phyloP scores from a whole-genome alignment of 495 filamentous ascomycete species.

The Xylaria bambusicola region DNA sequence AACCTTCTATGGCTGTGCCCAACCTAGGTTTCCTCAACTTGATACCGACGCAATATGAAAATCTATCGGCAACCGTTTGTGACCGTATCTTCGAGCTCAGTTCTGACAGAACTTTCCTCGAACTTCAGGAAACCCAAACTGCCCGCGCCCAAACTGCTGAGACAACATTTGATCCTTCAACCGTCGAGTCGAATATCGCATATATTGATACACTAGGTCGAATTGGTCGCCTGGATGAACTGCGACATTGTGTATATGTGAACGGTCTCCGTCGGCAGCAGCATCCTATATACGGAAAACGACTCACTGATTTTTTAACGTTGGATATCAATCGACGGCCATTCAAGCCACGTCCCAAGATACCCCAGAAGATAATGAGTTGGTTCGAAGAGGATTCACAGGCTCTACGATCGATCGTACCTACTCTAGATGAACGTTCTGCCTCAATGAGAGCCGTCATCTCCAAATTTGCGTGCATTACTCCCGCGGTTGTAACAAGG shows the following conservation, averaged over 20 bases:
- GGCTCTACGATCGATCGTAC: slow-evolving; percentile 70
- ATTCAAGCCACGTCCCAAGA: slow-evolving; percentile 54
- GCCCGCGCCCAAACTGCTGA: slow-evolving; percentile 60
- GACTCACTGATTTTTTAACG: slow-evolving; percentile 69
- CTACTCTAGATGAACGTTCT: slow-evolving; percentile 71
- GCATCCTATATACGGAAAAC: slow-evolving; percentile 76
- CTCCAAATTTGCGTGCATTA: slow-evolving; percentile 86
- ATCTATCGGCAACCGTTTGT: slow-evolving; percentile 60
- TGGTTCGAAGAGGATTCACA: slow-evolving; percentile 75
- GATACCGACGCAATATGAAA: slow-evolving; percentile 70
- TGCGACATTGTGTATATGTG: slow-evolving; percentile 78
- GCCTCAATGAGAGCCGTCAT: slow-evolving; percentile 71
- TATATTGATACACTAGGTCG: slow-evolving; percentile 72
- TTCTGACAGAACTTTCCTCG: slow-evolving; percentile 61
- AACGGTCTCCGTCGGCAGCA: slow-evolving; percentile 80
- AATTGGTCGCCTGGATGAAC: slow-evolving; percentile 72
- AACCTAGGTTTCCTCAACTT: slow-evolving; percentile 82
- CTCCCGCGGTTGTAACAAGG: slow-evolving; percentile 79
- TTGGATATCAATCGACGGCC: slow-evolving; percentile 60
- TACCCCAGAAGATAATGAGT: slow-evolving; percentile 58
- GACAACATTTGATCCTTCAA: slow-evolving; percentile 60
- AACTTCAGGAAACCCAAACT: slow-evolving; percentile 64
- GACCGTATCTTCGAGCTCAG: slow-evolving; percentile 65
- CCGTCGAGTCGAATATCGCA: slow-evolving; percentile 67
- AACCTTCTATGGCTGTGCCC: slow-evolving; percentile 64